A percentile compares a stretch with the other conserved stretches of the same genome.
These are phyloP conservation scores for Penicillium paradoxum DNA, from an alignment of 495 filamentous ascomycete species.

Conservation along the genomic window DNA sequence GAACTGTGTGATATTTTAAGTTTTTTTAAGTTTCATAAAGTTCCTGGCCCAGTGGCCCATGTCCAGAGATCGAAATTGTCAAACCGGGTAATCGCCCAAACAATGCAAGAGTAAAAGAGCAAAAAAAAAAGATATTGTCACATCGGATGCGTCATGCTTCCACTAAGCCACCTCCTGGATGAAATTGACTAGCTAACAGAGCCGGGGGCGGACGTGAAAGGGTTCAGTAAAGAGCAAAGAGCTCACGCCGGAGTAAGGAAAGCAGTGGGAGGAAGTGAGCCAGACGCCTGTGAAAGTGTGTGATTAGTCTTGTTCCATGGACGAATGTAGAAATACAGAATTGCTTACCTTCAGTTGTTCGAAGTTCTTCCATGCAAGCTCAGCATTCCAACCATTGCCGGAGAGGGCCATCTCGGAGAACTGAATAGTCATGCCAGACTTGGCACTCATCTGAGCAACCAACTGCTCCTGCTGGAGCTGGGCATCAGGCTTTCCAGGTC, in stretches of 20 bases:
- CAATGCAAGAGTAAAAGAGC: constrained; percentile 34
- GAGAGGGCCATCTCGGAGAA: constrained; percentile 68
- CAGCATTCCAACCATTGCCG: constrained; percentile 68
- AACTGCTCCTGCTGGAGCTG: constrained; percentile 57
- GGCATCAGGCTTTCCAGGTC: constrained; percentile 34
- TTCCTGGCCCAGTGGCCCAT: constrained; percentile 23
- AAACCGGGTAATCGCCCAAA: constrained; percentile 34
- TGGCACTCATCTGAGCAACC: constrained; percentile 58
- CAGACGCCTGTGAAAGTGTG: constrained; percentile 31
- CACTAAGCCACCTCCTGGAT: neutral
- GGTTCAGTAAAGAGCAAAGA: neutral
- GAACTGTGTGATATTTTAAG: neutral
- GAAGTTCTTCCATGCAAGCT: constrained; percentile 62
- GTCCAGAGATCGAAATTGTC: constrained; percentile 19
- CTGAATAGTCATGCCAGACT: constrained; percentile 66
- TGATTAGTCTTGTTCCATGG: neutral
- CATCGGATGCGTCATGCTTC: constrained; percentile 11
- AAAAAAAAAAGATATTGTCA: constrained; percentile 10
- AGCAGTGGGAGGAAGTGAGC: constrained; percentile 36
- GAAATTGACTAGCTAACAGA: neutral
- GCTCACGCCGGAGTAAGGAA: constrained; percentile 28
- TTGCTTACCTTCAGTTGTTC: constrained; percentile 47
- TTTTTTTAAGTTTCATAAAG: constrained; percentile 18
- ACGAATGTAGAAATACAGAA: neutral
- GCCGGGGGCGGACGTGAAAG: neutral